Evolutionary conservation across 345 rosid genomes (phyloP).

Genomic region (Ceriops zippeliana): DNA sequence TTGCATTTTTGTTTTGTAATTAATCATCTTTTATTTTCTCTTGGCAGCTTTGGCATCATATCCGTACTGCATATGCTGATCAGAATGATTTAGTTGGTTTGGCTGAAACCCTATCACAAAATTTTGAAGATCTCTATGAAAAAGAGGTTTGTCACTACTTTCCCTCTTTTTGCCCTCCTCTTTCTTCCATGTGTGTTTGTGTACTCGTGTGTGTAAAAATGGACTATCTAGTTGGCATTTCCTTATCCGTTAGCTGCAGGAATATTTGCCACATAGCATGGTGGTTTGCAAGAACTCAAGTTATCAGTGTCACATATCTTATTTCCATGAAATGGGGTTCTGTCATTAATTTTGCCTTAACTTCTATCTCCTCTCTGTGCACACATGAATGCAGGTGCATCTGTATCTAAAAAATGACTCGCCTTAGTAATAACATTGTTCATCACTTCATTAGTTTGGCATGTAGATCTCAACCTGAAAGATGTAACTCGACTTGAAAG

Average conservation of each 20-base stretch:
- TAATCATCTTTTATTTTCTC: not conserved
- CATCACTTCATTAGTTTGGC: no score
- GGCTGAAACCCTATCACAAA: conserved; percentile 31
- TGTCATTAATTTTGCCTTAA: not conserved
- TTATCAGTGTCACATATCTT: not conserved
- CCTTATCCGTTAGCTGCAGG: not conserved
- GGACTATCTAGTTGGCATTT: not conserved
- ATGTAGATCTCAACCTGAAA: no score
- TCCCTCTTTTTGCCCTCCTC: not conserved
- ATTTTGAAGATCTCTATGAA: conserved; percentile 33
- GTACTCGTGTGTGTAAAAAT: not conserved
- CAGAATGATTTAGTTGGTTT: conserved; percentile 26
- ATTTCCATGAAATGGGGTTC: not conserved
- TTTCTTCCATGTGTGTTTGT: no score
- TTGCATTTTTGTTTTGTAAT: not conserved
- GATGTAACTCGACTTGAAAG: no score
- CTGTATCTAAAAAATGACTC: no score
- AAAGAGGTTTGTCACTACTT: conserved; percentile 24
- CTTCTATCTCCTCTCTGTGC: not conserved
- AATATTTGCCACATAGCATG: not conserved
- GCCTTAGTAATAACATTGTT: no score
- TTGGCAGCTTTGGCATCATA: conserved; percentile 39
- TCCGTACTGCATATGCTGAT: conserved; percentile 29
- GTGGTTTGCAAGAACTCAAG: not conserved
- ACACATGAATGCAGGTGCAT: not conserved